Conservation (phyloP, 768 basidiomycete genomes). For the Termitomyces sp. region DNA sequence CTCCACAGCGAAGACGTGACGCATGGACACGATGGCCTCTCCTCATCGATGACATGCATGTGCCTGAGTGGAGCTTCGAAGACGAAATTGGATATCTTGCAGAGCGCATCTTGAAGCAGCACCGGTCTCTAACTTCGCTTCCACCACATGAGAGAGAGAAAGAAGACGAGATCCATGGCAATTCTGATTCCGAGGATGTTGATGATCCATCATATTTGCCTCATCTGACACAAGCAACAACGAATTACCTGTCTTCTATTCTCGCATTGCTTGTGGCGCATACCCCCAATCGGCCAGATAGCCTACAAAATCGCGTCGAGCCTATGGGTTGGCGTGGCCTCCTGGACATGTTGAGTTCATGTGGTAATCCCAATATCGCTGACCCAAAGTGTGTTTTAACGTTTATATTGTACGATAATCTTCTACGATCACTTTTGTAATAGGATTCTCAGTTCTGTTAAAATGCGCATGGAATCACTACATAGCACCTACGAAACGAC, state of each 20-base stretch:
- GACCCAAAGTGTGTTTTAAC: conserved; percentile 29
- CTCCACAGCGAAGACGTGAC: conserved; percentile 28
- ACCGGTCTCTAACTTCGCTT: conserved; percentile 12
- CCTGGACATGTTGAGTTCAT: conserved; percentile 43
- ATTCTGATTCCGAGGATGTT: conserved; percentile 14
- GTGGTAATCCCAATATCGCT: conserved; percentile 27
- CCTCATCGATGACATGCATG: conserved; percentile 48
- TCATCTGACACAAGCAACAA: conserved; percentile 36
- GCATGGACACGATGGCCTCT: conserved; percentile 79
- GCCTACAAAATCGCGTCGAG: conserved; percentile 59
- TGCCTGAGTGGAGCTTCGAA: conserved; percentile 65
- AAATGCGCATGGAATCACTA: conserved; percentile 15
- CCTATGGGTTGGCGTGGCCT: conserved; percentile 62
- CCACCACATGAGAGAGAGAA: conserved; percentile 3
- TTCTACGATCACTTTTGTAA: conserved; percentile 1
- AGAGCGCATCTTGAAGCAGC: conserved; percentile 24
- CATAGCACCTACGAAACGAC: neutral
- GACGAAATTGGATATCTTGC: conserved; percentile 59
- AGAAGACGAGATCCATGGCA: neutral
- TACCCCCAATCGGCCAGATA: conserved; percentile 46
- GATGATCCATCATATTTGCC: conserved; percentile 23
- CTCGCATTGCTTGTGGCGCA: conserved; percentile 51
- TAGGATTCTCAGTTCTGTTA: conserved; percentile 17
- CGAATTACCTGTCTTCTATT: conserved; percentile 42
- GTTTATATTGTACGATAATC: neutral